phyloP scores from a whole-genome alignment of 2,329 filamentous ascomycete genomes.

The Phyllosticta citrichinensis region DNA sequence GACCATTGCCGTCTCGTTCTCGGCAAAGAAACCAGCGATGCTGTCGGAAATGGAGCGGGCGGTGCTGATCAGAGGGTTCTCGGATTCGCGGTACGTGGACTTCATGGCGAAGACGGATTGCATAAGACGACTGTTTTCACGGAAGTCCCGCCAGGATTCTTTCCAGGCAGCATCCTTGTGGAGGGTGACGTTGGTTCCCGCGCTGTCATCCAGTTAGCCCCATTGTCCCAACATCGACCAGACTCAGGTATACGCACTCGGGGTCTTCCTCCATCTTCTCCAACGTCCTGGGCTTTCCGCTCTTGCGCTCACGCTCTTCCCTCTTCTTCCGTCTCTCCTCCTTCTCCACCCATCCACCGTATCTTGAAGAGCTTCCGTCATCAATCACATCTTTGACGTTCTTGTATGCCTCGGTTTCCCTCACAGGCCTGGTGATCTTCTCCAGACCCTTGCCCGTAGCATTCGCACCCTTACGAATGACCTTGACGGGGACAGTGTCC shows the following conservation, averaged over 20 bases:
- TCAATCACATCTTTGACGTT: slow-evolving; percentile 91
- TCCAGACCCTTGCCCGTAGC: slow-evolving; percentile 80
- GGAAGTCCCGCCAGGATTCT: slow-evolving; percentile 95
- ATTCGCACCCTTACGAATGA: slow-evolving; percentile 74
- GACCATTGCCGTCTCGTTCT: slow-evolving; percentile 95
- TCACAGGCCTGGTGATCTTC: slow-evolving; percentile 87
- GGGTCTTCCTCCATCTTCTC: slow-evolving; percentile 20
- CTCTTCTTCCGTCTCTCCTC: slow-evolving; percentile 78
- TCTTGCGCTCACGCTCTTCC: slow-evolving; percentile 57
- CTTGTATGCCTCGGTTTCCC: slow-evolving; percentile 91
- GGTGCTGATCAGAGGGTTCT: slow-evolving; percentile 89
- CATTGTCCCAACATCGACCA: background rate
- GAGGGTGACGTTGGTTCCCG: slow-evolving; percentile 84
- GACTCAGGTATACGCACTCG: slow-evolving; percentile 52
- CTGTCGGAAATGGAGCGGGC: slow-evolving; percentile 89
- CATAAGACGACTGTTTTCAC: slow-evolving; percentile 77
- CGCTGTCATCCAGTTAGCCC: slow-evolving; percentile 45
- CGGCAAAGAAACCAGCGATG: slow-evolving; percentile 90
- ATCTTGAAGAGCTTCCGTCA: slow-evolving; percentile 89
- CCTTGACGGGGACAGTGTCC: slow-evolving; percentile 91
- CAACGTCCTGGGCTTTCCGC: slow-evolving; percentile 20
- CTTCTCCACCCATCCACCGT: slow-evolving; percentile 94
- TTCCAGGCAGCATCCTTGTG: slow-evolving; percentile 98
- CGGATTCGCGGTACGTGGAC: slow-evolving; percentile 85
- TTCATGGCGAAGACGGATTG: slow-evolving; percentile 83